phyloP scores from a whole-genome alignment of 352 stramenopile genomes.

The Aphanomyces astaci region DNA sequence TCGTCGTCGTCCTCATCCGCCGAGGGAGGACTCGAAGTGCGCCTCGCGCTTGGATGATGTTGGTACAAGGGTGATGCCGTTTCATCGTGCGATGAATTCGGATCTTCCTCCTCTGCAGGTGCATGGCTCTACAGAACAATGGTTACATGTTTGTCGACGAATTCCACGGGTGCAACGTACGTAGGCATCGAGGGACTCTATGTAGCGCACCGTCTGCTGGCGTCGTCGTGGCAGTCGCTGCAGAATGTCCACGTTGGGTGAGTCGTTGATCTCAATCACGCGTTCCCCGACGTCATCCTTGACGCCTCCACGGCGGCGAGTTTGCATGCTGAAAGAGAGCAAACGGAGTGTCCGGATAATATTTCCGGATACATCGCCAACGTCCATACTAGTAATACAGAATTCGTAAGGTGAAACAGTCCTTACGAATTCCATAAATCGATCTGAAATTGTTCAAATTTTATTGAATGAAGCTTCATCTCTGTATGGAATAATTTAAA shows the following conservation, averaged over 20 bases:
- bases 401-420: too few relatives aligned
- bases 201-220: background rate
- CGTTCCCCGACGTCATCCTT: background rate
- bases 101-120: background rate
- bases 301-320: background rate
- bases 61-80: background rate
- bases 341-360: slow-evolving; percentile 16
- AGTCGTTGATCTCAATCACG: slow-evolving; percentile 13
- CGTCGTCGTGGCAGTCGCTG: background rate
- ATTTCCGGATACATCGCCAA: slow-evolving; percentile 10
- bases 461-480: too few relatives aligned
- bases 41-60: background rate
- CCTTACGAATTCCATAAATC: too few relatives aligned
- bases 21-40: background rate
- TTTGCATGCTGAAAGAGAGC: background rate
- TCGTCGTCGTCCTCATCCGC: slow-evolving; percentile 22
- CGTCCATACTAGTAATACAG: too few relatives aligned
- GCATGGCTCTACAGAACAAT: background rate
- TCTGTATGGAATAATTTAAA: too few relatives aligned
- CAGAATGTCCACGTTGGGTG: slow-evolving; percentile 3
- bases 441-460: too few relatives aligned
- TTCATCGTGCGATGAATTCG: background rate
- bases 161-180: background rate
- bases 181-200: background rate
- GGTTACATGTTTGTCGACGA: background rate